Evolutionary conservation across 768 basidiomycete genomes (phyloP), one percentile per base, ranked within the genome.

Genomic region (Lyophyllum semitale): DNA sequence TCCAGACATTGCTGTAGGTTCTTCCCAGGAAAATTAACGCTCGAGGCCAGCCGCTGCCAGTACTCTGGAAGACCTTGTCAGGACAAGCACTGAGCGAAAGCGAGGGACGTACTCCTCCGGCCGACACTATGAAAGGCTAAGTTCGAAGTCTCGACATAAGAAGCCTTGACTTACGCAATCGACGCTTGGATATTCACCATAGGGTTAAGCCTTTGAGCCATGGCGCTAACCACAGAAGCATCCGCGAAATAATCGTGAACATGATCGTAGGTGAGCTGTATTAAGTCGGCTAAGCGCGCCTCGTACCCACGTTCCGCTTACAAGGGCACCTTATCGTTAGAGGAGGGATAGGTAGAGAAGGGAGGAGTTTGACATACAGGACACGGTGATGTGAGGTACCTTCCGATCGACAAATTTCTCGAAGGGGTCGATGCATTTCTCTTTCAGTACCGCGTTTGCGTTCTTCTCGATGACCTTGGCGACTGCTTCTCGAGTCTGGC

Each of bases 171-270:
- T 50, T 33, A 68, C 67, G 46, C 64, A 32, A 68, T 67, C 3
- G 63, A 65, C 22, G 62, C 59, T 20, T 59, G 53, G 17, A 68
- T 66, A 9, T 65, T 68, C 1, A 59, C 54, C 15, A 53, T 38
- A 23, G 63, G 57, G 43, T 55, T 67, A 8, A 53, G 60, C 41
- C 66, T 54, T 46, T 67, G 67, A 12, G 67, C 67, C 35, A 67
- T 65, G 4, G 66, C 67, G 20, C 55, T 49, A 8, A 66, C 55
- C 4, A 66, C 45, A 8, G 51, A 59, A 8, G 53, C 67, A 46
- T 65, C 64, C 5, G 8, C 48, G 32, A 57, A 33, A 22, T 54
- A 51, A 3, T 54, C 58, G 22, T 46, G 45, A 18, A 66, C 57
- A 12, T 40, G 51, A n/a, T 62, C 51, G 29, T 58, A 55, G 2